These are phyloP conservation scores for Penicillium malachiteum DNA, from an alignment of 495 filamentous ascomycete genomes.

Conservation along the genomic window DNA sequence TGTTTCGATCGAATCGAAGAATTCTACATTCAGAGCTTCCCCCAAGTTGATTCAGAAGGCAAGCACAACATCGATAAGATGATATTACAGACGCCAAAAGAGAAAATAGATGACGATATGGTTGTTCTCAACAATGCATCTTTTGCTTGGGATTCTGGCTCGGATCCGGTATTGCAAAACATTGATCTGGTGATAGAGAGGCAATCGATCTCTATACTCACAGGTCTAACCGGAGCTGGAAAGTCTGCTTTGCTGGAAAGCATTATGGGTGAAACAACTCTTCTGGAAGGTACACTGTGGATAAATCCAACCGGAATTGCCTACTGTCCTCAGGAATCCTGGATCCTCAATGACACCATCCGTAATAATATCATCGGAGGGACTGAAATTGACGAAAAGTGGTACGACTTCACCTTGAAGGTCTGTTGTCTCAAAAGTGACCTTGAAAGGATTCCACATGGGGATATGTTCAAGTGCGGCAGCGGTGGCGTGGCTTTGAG, in stretches of 20 bases:
- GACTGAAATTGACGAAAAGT: not conserved
- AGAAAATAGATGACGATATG: not conserved
- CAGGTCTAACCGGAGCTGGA: not conserved
- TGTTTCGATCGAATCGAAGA: not conserved
- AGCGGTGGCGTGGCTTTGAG: not conserved
- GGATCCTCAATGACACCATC: constrained; percentile 3
- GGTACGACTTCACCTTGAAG: not conserved
- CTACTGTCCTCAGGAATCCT: not conserved
- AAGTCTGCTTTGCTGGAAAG: constrained; percentile 1
- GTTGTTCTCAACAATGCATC: not conserved
- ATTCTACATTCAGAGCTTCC: not conserved
- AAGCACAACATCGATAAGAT: too few species aligned
- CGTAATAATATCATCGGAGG: not conserved
- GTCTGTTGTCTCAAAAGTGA: not conserved
- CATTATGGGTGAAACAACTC: constrained; percentile 1
- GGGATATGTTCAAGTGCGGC: not conserved
- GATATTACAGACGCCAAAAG: not conserved
- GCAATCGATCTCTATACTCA: not conserved
- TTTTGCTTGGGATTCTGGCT: not conserved
- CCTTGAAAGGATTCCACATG: not conserved
- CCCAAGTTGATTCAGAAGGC: not conserved
- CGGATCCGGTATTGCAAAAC: not conserved
- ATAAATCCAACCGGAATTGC: not conserved
- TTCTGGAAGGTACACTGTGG: not conserved
- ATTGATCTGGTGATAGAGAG: not conserved